Base-by-base conservation (phyloP, 2,329 filamentous ascomycete species). In the Aureobasidium mangrovei region DNA sequence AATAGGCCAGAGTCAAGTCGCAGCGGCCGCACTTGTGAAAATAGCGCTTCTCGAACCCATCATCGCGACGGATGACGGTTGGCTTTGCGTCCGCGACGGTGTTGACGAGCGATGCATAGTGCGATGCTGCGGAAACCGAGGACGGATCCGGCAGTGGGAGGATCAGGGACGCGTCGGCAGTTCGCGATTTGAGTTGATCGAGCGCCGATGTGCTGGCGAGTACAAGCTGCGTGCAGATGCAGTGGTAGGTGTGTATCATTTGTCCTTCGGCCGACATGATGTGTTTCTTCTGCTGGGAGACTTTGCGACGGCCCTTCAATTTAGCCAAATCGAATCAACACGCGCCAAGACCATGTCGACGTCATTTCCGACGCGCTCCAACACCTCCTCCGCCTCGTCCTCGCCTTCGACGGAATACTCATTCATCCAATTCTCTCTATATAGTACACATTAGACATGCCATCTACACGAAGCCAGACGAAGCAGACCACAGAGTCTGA, bases 1-100 rank as follows among this genome's bases (percentile, higher is more conserved):
- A 74, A 70, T 87, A 88, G 29, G 80, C 84, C 42, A 85, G 72
- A 1, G 78, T 73, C 29, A 84, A 64, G 32, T 74, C 72, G 70
- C 84, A 87, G 54, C 83, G 69, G 9, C 72, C 75, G 67, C 84
- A 88, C 26, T 77, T 72, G 59, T 79, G 71, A 4, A 81, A 60
- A 55, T 77, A 72, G 18, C 84, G 69, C 71, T 84, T 86, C 70
- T 87, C 84, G 58, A 86, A 86, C 4, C 84, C 84, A 56, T 84
- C 79, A 7, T 69, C 65, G 4, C 66, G 57, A 32, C 64, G 63
- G 24, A 67, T 49, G 2, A 69, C 55, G 4, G 35, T 53, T 4
- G 77, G 65, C 38, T 73, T 74, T 1, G 70, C 65, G 56, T 81
- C 78, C 0, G 70, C 67, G 2, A 69, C 62, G 0, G 77, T 74